phyloP scores from a whole-genome alignment of 1,284 basidiomycete species.

The Boletus holoroseus region DNA sequence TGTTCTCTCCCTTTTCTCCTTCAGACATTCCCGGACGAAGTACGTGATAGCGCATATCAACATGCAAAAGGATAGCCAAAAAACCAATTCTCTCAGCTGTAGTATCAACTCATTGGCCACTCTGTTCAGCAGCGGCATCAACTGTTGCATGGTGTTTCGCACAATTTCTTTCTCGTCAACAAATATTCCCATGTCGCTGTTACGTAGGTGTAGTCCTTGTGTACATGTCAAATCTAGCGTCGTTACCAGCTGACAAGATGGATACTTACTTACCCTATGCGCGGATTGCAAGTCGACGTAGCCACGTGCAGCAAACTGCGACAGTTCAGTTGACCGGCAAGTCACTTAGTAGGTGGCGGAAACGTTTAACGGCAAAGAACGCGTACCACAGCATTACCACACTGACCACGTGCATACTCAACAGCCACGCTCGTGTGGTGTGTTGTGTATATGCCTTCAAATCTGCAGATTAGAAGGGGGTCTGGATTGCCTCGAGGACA shows the following conservation, averaged over 20 bases:
- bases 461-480: background rate
- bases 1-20: constrained; percentile 22
- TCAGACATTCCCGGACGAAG: constrained; percentile 14
- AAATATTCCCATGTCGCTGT: constrained; percentile 19
- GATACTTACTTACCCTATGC: constrained; percentile 1
- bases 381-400: background rate
- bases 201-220: background rate
- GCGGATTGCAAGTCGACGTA: background rate
- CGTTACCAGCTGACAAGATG: background rate
- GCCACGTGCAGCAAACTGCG: background rate
- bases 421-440: background rate
- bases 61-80: constrained; percentile 11
- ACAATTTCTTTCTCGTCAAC: constrained; percentile 23
- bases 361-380: background rate
- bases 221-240: background rate
- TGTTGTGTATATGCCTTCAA: background rate
- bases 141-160: constrained; percentile 6
- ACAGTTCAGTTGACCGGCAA: background rate
- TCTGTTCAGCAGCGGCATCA: constrained; percentile 19
- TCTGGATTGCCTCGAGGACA: constrained; percentile 5
- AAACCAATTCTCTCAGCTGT: background rate
- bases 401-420: too few species aligned
- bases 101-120: background rate
- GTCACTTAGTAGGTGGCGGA: background rate
- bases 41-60: constrained; percentile 19